phyloP scores from a whole-genome alignment of 106 monocot genomes.

The Narthecium ossifragum region DNA sequence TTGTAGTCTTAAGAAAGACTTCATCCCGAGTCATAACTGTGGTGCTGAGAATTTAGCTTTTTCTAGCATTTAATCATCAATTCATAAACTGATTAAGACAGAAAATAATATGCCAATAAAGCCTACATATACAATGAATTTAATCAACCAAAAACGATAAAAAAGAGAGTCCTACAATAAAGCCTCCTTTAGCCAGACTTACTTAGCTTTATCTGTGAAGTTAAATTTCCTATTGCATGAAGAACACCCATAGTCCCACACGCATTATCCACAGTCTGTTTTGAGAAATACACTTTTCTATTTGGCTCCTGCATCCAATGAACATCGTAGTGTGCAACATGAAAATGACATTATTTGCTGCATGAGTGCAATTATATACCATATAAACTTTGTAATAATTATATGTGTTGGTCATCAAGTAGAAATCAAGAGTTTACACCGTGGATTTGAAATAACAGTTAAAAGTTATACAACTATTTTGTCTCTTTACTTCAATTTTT shows the following conservation, averaged over 20 bases:
- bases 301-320: conserved; percentile 25
- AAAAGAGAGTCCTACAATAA: not conserved
- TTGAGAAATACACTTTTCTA: conserved; percentile 48
- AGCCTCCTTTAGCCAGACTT: not conserved
- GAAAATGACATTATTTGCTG: not conserved
- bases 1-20: no score
- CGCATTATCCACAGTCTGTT: conserved; percentile 74
- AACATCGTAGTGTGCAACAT: not conserved
- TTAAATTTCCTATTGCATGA: conserved; percentile 71
- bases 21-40: no score
- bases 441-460: no score
- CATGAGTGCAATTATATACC: not conserved
- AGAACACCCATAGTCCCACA: conserved; percentile 75
- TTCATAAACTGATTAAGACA: not conserved
- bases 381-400: not conserved
- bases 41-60: no score
- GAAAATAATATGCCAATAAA: not conserved
- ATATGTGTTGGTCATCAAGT: not conserved
- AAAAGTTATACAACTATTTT: no score
- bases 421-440: not conserved
- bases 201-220: conserved; percentile 49
- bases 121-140: not conserved
- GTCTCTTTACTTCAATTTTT: no score
- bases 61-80: no score
- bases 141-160: not conserved